These are phyloP conservation scores for Neofusicoccum umdonicola DNA, from an alignment of 2,329 filamentous ascomycete genomes.

Conservation along the genomic window DNA sequence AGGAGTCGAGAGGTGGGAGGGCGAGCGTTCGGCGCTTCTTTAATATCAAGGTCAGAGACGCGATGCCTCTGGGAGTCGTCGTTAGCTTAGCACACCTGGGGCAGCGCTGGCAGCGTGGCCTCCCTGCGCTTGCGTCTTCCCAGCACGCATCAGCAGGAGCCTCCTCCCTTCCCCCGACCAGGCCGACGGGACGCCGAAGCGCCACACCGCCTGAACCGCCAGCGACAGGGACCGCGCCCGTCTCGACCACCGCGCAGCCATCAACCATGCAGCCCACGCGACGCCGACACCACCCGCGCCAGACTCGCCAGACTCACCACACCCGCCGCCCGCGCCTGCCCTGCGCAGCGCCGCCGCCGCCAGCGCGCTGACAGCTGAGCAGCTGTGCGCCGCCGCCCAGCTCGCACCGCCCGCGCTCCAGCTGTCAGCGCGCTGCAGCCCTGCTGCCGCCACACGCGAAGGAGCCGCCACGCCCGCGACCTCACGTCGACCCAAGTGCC, in stretches of 20 bases:
- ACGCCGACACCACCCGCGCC: background rate
- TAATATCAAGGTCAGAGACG: slow-evolving; percentile 5
- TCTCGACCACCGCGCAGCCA: slow-evolving; percentile 1
- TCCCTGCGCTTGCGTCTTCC: background rate
- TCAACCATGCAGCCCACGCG: background rate
- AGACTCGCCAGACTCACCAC: no score
- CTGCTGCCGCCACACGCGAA: background rate
- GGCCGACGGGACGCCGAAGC: slow-evolving; percentile 6
- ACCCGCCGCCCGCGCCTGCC: no score
- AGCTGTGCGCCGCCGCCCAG: background rate
- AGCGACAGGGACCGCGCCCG: slow-evolving; percentile 1
- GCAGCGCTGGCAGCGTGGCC: background rate
- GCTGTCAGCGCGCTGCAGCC: background rate
- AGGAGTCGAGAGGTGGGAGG: background rate
- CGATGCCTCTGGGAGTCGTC: background rate
- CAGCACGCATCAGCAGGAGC: background rate
- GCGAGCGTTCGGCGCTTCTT: slow-evolving; percentile 10
- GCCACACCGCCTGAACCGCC: slow-evolving; percentile 12
- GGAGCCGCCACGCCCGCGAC: slow-evolving; percentile 3
- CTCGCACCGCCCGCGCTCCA: background rate
- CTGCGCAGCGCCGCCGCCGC: no score
- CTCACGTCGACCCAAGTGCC: background rate
- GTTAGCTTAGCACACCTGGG: background rate
- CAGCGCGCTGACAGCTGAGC: background rate
- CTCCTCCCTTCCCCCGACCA: background rate